Base-by-base conservation (phyloP, 2,329 filamentous ascomycete genomes). In the Fusarium newnesense region DNA sequence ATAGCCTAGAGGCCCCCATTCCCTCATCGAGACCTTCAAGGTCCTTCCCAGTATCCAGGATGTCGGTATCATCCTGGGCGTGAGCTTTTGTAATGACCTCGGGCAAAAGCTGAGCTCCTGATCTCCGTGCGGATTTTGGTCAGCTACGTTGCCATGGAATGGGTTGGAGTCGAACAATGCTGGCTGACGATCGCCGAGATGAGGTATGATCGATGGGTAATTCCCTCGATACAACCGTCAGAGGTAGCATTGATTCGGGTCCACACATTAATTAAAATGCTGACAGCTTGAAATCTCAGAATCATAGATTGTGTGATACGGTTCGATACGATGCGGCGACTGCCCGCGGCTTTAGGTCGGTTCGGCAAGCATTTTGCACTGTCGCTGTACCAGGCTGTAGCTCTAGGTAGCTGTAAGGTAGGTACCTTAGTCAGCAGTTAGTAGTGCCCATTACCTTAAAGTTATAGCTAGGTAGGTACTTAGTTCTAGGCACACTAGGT, bases 121-220 rank as follows among this genome's bases (percentile, higher is more conserved):
- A 58, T 46, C 58, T 50, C 62, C 30, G 59, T 49, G 50, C 46
- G 46, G 37, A 46, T 58, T 73, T 37, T 32, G 40, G 47, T 44
- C 32, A 36, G 37, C 47, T 26, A 32, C 24, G 60, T 34, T 52
- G 44, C 56, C 50, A 62, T 46, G n/a, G 30, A 37, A 21, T 34
- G 39, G 26, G 32, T 54, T 54, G 44, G 11, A 63, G 32, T 58
- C 50, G 42, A 39, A 63, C 47, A 59, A 73, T 70, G 70, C 70
- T 67, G 46, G 70, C 49, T 49, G 47, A 61, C 47, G 61, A 73
- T 73, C 66, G 24, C 39, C 36, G 43, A 69, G 44, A 66, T 66
- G 50, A 68, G 69, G 64, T 49, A 54, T 62, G 70, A 62, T 53
- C 40, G 54, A 70, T 70, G 52, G 24, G 28, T 18, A 64, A 34